Evolutionary conservation across 805 yeast species (phyloP), one percentile per base, ranked within the genome.

Genomic region (Komagataella populi): DNA sequence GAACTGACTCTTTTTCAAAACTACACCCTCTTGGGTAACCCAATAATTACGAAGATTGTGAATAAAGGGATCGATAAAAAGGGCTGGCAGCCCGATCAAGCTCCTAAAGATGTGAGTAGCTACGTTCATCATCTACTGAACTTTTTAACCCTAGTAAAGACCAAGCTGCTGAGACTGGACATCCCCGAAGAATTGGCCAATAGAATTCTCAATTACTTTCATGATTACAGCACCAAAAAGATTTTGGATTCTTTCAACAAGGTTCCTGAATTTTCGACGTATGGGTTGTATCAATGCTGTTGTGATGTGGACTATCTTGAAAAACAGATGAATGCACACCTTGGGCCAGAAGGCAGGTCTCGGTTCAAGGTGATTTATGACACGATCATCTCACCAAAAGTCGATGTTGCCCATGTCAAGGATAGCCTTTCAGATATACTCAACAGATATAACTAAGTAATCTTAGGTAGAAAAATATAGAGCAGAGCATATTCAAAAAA

Each of bases 1-100:
- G 84, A 81, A 54, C 61, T 68, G 10, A 73, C 76, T 1, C 67
- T 84, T 4, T 80, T 81, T 56, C 75, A 73, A 12, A 72, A 74
- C 18, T 83, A 74, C 56, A 65, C 79, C 49, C 70, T 72, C 5
- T 74, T 72, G 49, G 74, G 79, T 61, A 71, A 78, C 55, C 57
- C 68, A 12, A 56, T 64, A 50, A 52, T 76, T 45, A 66, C 68
- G 3, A 70, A 62, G 48, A 72, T 71, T 30, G 62, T 70, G n/a
- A 62, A 64, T 51, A 61, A 59, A 30, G 80, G 76, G 30, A 65
- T 72, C 46, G 62, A 64, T 47, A 64, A 59, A 50, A 60, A 64
- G 6, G 72, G 73, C 53, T 77, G 81, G 84, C 62, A 68, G 5
- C 58, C 62, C 8, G 51, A 50, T 4, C 53, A 53, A 23, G 68